These are phyloP conservation scores for Rubia yunnanensis DNA, from an alignment of 257 asterid species.

Conservation along the genomic window DNA sequence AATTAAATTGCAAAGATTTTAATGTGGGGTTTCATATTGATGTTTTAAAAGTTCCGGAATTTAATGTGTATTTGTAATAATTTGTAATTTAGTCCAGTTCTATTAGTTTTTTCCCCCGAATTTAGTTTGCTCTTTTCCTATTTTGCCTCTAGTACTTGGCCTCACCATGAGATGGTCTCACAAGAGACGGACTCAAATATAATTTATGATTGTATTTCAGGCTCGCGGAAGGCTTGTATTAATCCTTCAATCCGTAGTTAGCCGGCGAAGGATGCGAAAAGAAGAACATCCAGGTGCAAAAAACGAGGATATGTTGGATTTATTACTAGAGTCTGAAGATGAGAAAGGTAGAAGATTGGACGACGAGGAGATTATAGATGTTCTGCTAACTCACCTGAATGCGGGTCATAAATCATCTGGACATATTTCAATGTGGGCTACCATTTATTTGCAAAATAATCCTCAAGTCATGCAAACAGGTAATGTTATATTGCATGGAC, in stretches of 20 bases:
- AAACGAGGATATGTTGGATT: conserved; percentile 81
- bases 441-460: conserved; percentile 53
- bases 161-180: no score
- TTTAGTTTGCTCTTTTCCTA: no score
- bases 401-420: conserved; percentile 99
- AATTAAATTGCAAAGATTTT: no score
- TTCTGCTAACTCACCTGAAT: conserved; percentile 74
- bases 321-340: conserved; percentile 52
- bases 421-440: conserved; percentile 79
- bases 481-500: no score
- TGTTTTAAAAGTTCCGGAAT: no score
- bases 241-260: conserved; percentile 46
- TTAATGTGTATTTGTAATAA: no score
- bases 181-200: no score
- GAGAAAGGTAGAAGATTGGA: conserved; percentile 56
- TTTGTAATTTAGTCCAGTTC: no score
- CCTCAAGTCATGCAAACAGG: conserved; percentile 58
- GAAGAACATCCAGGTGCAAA: conserved; percentile 4
- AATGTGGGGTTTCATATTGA: no score
- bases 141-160: no score
- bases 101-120: no score
- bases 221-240: conserved; percentile 72
- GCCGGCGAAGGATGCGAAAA: conserved; percentile 42
- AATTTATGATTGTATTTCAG: conserved; percentile 17
- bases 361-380: conserved; percentile 83